Conservation (phyloP, 345 rosid species). For the Lenwebbia sp. region DNA sequence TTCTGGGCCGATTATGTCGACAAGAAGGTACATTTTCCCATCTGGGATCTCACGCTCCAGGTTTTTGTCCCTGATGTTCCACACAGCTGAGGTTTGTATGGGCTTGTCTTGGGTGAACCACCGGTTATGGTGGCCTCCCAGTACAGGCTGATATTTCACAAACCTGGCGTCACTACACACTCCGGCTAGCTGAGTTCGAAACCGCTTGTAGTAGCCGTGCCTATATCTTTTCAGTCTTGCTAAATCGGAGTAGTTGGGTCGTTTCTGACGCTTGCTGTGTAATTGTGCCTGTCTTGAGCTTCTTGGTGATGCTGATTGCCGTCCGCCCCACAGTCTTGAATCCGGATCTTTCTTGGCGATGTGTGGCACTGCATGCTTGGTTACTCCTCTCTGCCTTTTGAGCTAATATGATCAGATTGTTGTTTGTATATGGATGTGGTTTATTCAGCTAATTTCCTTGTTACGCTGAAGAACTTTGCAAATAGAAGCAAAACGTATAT, state of each 20-base stretch:
- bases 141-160: no score
- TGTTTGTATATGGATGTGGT: neutral
- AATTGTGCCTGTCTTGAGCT: neutral
- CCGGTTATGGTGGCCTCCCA: no score
- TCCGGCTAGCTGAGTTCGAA: neutral
- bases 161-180: neutral
- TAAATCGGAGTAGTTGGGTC: neutral
- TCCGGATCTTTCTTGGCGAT: neutral
- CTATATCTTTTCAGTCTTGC: neutral
- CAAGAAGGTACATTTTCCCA: no score
- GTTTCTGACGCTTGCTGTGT: neutral
- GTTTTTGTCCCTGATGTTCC: no score
- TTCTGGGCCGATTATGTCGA: no score
- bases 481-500: neutral
- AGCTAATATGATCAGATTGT: neutral
- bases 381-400: neutral
- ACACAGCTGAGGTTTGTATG: no score
- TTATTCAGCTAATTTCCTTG: neutral
- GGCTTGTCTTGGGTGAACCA: no score
- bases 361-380: neutral
- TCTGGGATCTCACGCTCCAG: no score
- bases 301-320: neutral
- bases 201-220: neutral
- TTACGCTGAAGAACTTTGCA: neutral
- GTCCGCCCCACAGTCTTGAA: neutral